Conservation (phyloP, 768 basidiomycete species). For the Mycena chlorophos region DNA sequence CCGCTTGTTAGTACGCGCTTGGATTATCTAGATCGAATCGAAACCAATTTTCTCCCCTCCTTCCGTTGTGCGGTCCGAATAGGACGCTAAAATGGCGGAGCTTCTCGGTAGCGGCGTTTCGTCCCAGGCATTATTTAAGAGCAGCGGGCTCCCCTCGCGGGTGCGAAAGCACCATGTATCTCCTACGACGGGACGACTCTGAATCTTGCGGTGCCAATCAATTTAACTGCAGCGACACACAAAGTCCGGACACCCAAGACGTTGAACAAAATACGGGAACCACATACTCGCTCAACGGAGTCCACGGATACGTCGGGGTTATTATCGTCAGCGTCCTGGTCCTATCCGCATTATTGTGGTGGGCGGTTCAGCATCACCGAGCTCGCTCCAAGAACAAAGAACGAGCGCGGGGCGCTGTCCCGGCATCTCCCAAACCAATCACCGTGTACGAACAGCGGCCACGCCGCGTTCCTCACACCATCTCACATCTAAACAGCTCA, state of each 20-base stretch:
- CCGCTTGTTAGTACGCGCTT: background rate
- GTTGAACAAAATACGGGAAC: constrained; percentile 19
- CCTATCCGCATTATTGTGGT: constrained; percentile 40
- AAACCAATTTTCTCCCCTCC: background rate
- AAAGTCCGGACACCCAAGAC: constrained; percentile 6
- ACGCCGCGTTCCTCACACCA: too few relatives aligned
- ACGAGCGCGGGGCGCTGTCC: too few relatives aligned
- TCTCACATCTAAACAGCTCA: too few relatives aligned
- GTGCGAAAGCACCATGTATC: too few relatives aligned
- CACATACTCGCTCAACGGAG: constrained; percentile 31
- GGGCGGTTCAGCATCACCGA: constrained; percentile 15
- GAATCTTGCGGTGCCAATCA: constrained; percentile 24
- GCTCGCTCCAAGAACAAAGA: too few relatives aligned
- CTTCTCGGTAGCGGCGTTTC: too few relatives aligned
- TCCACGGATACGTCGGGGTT: constrained; percentile 48
- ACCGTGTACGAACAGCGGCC: too few relatives aligned
- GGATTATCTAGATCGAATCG: background rate
- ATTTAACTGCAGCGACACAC: constrained; percentile 26
- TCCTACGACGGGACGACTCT: too few relatives aligned
- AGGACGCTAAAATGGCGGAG: background rate
- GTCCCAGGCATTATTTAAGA: too few relatives aligned
- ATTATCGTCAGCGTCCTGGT: constrained; percentile 39
- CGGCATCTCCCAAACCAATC: too few relatives aligned
- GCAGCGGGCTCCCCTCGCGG: too few relatives aligned
- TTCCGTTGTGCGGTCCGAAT: background rate